Percentiles rank a stretch among this genome's conserved stretches.
phyloP scores from a whole-genome alignment of 2,329 filamentous ascomycete genomes.

The Nigrospora sphaerica region DNA sequence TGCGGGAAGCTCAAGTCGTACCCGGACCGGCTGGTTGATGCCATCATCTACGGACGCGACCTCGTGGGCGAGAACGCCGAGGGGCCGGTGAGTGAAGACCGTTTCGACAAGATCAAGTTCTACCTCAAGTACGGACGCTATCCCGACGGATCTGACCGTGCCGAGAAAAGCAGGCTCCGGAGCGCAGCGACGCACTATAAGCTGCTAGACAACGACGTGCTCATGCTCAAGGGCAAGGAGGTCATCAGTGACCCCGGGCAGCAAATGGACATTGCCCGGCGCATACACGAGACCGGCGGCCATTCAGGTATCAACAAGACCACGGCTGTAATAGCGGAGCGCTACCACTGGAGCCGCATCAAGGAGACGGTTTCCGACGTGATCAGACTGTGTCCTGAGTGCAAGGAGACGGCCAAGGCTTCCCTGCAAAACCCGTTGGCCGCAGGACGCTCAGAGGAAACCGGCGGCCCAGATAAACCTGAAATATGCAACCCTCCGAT shows the following conservation, averaged over 20 bases:
- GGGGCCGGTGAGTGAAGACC: constrained; percentile 86
- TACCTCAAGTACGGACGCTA: constrained; percentile 95
- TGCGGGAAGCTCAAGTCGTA: constrained; percentile 64
- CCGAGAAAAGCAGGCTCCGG: constrained; percentile 89
- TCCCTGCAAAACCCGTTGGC: constrained; percentile 12
- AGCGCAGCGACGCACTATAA: constrained; percentile 95
- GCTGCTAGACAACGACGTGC: constrained; percentile 66
- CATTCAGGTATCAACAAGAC: constrained; percentile 98
- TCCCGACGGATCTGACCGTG: constrained; percentile 84
- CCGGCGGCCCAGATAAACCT: constrained; percentile 5
- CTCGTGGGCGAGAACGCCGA: constrained; percentile 40
- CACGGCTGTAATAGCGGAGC: constrained; percentile 85
- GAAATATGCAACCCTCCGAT: no score
- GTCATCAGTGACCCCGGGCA: constrained; percentile 84
- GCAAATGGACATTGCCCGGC: constrained; percentile 83
- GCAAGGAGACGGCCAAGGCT: constrained; percentile 70
- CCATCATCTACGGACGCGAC: constrained; percentile 70
- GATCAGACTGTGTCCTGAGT: constrained; percentile 84
- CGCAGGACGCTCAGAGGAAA: constrained; percentile 10
- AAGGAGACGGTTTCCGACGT: constrained; percentile 95
- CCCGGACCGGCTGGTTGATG: constrained; percentile 63
- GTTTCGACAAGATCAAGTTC: constrained; percentile 97
- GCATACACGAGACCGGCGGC: constrained; percentile 60
- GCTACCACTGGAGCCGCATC: constrained; percentile 95
- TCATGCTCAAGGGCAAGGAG: constrained; percentile 98